These are phyloP conservation scores for Brasilioporus rufonigricans DNA, from an alignment of 768 basidiomycete species.

Conservation along the genomic window DNA sequence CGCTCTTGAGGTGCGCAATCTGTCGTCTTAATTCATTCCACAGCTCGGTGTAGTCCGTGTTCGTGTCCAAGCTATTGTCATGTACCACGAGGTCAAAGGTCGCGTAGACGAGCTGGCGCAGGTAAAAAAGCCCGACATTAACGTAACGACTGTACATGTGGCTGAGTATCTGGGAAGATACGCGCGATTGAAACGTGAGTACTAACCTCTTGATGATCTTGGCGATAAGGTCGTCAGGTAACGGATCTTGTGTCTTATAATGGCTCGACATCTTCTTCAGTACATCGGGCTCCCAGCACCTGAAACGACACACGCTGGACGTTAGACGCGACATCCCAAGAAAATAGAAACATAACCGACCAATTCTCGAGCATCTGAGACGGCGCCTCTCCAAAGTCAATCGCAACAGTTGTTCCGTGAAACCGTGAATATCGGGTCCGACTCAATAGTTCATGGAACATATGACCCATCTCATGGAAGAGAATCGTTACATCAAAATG, in stretches of 20 bases:
- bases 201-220: slow-evolving; percentile 71
- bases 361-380: slow-evolving; percentile 94
- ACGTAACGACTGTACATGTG: slow-evolving; percentile 57
- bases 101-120: slow-evolving; percentile 68
- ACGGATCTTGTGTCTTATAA: slow-evolving; percentile 66
- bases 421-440: slow-evolving; percentile 69
- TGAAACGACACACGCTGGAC: slow-evolving; percentile 12
- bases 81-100: slow-evolving; percentile 17
- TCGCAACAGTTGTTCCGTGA: slow-evolving; percentile 75
- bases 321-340: background rate
- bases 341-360: slow-evolving; percentile 33
- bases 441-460: slow-evolving; percentile 66
- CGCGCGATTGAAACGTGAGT: background rate
- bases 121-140: slow-evolving; percentile 73
- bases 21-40: slow-evolving; percentile 71
- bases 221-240: slow-evolving; percentile 64
- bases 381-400: slow-evolving; percentile 85
- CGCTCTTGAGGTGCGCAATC: slow-evolving; percentile 64
- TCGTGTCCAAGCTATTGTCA: slow-evolving; percentile 39
- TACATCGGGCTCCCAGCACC: slow-evolving; percentile 81
- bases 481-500: slow-evolving; percentile 84
- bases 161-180: background rate
- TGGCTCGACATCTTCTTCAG: slow-evolving; percentile 75
- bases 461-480: slow-evolving; percentile 86
- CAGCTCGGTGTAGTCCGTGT: slow-evolving; percentile 63